Conservation (phyloP, 495 filamentous ascomycete species). For the Hypomontagnella submonticulosa region DNA sequence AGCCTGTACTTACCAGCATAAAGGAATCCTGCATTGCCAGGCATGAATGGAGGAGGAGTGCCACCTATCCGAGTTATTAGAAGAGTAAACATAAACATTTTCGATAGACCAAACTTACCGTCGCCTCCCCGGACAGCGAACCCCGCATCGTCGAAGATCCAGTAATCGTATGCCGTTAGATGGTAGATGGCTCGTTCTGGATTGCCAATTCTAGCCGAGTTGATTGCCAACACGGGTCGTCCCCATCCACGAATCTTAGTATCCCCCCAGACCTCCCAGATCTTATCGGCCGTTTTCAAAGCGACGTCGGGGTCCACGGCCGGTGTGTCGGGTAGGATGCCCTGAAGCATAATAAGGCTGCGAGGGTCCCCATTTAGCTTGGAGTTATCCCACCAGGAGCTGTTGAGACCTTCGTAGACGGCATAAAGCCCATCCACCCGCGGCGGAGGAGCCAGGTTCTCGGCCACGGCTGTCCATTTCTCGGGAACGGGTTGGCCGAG, state of each 20-base stretch:
- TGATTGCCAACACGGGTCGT: constrained; percentile 54
- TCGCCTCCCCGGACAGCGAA: constrained; percentile 53
- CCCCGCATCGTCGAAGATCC: constrained; percentile 56
- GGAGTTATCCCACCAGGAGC: constrained; percentile 51
- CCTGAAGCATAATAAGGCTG: constrained; percentile 53
- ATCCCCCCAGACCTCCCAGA: constrained; percentile 54
- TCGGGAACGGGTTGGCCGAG: constrained; percentile 48
- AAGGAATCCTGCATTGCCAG: constrained; percentile 44
- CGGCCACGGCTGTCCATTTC: constrained; percentile 49
- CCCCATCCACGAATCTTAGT: constrained; percentile 55
- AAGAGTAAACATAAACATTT: not conserved
- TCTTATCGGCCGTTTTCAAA: constrained; percentile 48
- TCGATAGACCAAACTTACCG: constrained; percentile 17
- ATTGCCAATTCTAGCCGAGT: constrained; percentile 49
- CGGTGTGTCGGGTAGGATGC: constrained; percentile 51
- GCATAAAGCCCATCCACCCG: constrained; percentile 50
- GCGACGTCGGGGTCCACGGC: constrained; percentile 49
- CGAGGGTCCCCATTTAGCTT: constrained; percentile 52
- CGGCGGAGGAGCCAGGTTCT: constrained; percentile 53
- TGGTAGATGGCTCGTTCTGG: constrained; percentile 50
- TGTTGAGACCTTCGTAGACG: constrained; percentile 54
- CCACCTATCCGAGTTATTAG: constrained; percentile 29
- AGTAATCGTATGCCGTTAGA: constrained; percentile 50
- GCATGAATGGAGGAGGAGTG: constrained; percentile 45
- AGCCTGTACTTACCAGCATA: constrained; percentile 36